phyloP scores from a whole-genome alignment of 2,329 filamentous ascomycete species.

The Nemania bipapillata region DNA sequence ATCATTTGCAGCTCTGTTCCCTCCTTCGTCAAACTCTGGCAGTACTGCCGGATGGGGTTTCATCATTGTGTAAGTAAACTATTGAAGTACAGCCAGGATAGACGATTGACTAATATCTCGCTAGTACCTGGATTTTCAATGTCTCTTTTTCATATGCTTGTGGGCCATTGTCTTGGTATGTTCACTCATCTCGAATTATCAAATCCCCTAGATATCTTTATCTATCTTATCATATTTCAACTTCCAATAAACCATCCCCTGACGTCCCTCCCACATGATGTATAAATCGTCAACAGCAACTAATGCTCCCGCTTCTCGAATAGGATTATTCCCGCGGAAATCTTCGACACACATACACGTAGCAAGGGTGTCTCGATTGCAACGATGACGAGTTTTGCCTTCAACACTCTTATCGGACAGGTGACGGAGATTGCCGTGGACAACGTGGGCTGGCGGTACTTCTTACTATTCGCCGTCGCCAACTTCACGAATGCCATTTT shows the following conservation, averaged over 20 bases:
- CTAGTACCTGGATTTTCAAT: conserved; percentile 81
- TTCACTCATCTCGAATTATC: neutral
- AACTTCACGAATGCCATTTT: conserved; percentile 63
- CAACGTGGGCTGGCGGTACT: conserved; percentile 65
- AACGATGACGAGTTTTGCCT: conserved; percentile 77
- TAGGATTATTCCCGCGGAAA: conserved; percentile 72
- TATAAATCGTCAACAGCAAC: neutral
- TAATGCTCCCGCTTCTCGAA: conserved; percentile 40
- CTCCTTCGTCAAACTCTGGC: conserved; percentile 64
- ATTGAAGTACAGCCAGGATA: neutral
- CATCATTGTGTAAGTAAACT: conserved; percentile 64
- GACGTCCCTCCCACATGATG: neutral
- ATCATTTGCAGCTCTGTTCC: conserved; percentile 61
- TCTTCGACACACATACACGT: conserved; percentile 80
- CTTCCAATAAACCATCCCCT: no score
- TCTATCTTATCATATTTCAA: no score
- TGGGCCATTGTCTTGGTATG: conserved; percentile 67
- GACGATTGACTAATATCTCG: neutral
- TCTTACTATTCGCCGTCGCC: conserved; percentile 71
- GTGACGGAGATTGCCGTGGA: conserved; percentile 60
- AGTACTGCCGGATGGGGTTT: conserved; percentile 75
- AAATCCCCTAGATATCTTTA: neutral
- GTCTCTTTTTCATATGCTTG: conserved; percentile 78
- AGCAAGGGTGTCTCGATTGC: conserved; percentile 79
- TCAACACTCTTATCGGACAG: conserved; percentile 68